phyloP scores from a whole-genome alignment of 1,284 basidiomycete genomes.

The Rhodotorula sp. region DNA sequence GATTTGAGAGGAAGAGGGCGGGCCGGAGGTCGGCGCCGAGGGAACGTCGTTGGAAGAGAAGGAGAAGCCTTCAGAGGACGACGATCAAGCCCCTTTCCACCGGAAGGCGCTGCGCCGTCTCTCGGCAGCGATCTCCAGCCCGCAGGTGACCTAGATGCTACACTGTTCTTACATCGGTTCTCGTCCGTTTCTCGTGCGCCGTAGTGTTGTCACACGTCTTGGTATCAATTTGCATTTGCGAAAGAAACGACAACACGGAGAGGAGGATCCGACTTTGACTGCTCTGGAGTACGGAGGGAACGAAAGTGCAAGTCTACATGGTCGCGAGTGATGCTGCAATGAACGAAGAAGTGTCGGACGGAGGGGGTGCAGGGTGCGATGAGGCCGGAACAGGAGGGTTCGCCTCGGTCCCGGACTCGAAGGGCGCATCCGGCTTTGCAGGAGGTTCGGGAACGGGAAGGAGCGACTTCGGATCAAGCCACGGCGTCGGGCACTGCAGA shows the following conservation, averaged over 20 bases:
- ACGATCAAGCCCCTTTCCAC: background rate
- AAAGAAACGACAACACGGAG: background rate
- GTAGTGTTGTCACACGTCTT: background rate
- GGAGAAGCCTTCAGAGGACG: background rate
- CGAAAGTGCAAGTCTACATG: background rate
- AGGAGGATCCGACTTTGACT: background rate
- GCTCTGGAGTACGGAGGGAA: too few species aligned
- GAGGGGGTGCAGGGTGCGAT: background rate
- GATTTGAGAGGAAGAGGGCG: background rate
- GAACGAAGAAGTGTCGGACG: background rate
- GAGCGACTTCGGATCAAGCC: constrained; percentile 17
- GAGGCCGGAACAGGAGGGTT: background rate
- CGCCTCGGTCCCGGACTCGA: background rate
- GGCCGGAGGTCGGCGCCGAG: background rate
- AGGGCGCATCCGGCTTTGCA: too few species aligned
- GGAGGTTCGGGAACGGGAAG: background rate
- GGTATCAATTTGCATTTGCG: background rate
- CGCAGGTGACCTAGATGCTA: background rate
- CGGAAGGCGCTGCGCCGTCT: constrained; percentile 17
- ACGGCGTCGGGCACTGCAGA: constrained; percentile 22
- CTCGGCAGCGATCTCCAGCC: constrained; percentile 6
- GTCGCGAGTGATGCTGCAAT: constrained; percentile 2
- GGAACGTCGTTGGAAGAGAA: background rate
- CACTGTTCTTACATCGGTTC: too few species aligned
- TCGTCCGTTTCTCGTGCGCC: too few species aligned